phyloP scores from a whole-genome alignment of 2,329 filamentous ascomycete species.

The Mycosphaerella arachidis region DNA sequence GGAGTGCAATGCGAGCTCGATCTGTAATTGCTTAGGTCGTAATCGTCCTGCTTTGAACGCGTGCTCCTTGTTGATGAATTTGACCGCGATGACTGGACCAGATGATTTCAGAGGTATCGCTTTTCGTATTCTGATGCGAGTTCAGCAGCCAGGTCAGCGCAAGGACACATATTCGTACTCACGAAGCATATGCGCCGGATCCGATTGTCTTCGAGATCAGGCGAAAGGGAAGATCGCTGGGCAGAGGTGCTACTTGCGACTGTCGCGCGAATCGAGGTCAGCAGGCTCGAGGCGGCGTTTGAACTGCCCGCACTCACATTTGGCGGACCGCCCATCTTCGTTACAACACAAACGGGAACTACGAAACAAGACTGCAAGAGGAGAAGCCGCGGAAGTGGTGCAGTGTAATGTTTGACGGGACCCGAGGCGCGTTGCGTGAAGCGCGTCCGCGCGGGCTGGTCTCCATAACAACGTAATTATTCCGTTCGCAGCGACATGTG shows the following conservation, averaged over 20 bases:
- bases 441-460: background rate
- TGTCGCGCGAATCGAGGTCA: constrained; percentile 35
- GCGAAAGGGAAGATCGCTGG: constrained; percentile 80
- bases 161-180: background rate
- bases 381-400: background rate
- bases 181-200: constrained; percentile 96
- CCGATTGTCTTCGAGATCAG: constrained; percentile 96
- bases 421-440: background rate
- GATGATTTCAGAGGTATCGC: constrained; percentile 67
- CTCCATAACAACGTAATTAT: background rate
- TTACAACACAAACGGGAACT: background rate
- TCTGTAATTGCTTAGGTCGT: constrained; percentile 79
- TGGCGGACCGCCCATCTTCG: constrained; percentile 28
- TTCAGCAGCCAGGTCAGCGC: background rate
- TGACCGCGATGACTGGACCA: constrained; percentile 86
- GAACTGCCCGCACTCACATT: background rate
- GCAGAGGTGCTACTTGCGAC: constrained; percentile 86
- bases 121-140: constrained; percentile 72
- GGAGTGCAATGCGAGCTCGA: constrained; percentile 87
- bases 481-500: background rate
- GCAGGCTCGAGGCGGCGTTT: background rate
- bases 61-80: constrained; percentile 97
- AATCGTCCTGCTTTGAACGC: constrained; percentile 85
- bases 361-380: background rate
- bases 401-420: background rate